Evolutionary conservation across 108 stramenopile species (phyloP).

Genomic region (Schizochytrium sp.): DNA sequence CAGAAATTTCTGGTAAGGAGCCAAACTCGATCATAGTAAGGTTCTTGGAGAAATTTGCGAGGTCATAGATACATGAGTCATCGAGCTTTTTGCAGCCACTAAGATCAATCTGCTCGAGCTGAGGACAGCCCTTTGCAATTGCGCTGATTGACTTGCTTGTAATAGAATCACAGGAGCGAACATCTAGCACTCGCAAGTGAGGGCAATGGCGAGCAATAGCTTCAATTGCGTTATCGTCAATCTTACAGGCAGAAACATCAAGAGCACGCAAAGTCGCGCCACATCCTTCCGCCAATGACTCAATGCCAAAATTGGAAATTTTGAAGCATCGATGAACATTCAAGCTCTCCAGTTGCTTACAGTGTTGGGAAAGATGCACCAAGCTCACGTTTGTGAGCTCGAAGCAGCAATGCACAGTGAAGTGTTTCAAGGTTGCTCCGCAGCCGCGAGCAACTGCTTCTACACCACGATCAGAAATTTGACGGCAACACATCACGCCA

Average conservation of each 20-base stretch:
- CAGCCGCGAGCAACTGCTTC: conserved; percentile 42
- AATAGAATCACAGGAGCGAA: conserved; percentile 46
- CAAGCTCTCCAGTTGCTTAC: conserved; percentile 37
- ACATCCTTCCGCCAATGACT: conserved; percentile 13
- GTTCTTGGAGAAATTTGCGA: conserved; percentile 40
- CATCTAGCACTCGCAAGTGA: conserved; percentile 32
- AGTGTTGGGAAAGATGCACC: conserved; percentile 28
- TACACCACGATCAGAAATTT: conserved; percentile 8
- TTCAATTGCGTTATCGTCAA: conserved; percentile 17
- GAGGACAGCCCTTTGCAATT: conserved; percentile 7
- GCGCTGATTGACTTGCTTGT: conserved; percentile 45
- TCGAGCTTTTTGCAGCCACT: conserved; percentile 37
- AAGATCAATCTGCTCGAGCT: conserved; percentile 55
- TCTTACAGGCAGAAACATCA: conserved; percentile 52
- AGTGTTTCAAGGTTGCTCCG: not conserved
- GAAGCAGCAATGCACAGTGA: conserved; percentile 59
- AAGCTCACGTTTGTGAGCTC: conserved; percentile 42
- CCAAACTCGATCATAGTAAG: conserved; percentile 45
- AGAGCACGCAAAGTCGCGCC: conserved; percentile 31
- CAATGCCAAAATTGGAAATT: conserved; percentile 34
- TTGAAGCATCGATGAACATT: conserved; percentile 57
- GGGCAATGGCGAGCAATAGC: not conserved
- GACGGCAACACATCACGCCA: conserved; percentile 45
- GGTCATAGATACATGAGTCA: conserved; percentile 19
- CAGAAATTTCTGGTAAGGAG: not conserved